Evolutionary conservation across 805 yeast species (phyloP).

Genomic region (Cyberlindnera maclurae): DNA sequence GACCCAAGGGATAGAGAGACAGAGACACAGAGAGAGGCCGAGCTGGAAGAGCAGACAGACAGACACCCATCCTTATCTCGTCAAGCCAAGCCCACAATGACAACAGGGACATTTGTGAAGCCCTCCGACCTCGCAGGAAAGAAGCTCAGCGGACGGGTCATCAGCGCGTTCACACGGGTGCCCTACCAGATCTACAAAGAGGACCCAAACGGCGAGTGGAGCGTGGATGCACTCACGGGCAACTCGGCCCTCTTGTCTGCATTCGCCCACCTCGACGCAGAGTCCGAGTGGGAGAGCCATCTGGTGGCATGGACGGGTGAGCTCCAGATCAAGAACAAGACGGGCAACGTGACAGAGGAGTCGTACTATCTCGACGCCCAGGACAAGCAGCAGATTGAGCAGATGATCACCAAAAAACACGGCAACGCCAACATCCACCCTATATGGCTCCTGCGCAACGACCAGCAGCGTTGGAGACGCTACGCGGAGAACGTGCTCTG

Average conservation of each 20-base stretch:
- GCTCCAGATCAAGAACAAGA: constrained; percentile 29
- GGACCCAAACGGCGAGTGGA: constrained; percentile 25
- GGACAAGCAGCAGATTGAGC: constrained; percentile 47
- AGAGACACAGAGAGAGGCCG: too few species aligned
- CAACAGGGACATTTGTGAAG: constrained; percentile 11
- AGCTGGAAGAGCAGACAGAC: too few species aligned
- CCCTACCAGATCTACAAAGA: constrained; percentile 53
- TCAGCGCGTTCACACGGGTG: constrained; percentile 60
- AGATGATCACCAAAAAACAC: constrained; percentile 38
- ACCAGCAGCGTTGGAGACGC: constrained; percentile 77
- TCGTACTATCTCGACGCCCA: constrained; percentile 51
- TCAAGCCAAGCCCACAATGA: background rate
- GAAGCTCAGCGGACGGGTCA: constrained; percentile 46
- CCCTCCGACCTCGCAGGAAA: constrained; percentile 20
- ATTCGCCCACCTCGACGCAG: constrained; percentile 51
- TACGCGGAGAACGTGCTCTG: constrained; percentile 88
- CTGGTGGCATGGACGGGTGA: constrained; percentile 96
- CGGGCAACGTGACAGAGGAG: constrained; percentile 33
- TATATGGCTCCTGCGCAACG: constrained; percentile 77
- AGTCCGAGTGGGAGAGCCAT: constrained; percentile 81
- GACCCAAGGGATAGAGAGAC: too few species aligned
- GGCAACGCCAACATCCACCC: constrained; percentile 61
- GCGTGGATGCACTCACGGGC: constrained; percentile 44
- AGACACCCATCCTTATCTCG: too few species aligned
- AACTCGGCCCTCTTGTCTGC: constrained; percentile 81